Conservation (phyloP, 805 yeast genomes). For the Suhomyces canberraensis region DNA sequence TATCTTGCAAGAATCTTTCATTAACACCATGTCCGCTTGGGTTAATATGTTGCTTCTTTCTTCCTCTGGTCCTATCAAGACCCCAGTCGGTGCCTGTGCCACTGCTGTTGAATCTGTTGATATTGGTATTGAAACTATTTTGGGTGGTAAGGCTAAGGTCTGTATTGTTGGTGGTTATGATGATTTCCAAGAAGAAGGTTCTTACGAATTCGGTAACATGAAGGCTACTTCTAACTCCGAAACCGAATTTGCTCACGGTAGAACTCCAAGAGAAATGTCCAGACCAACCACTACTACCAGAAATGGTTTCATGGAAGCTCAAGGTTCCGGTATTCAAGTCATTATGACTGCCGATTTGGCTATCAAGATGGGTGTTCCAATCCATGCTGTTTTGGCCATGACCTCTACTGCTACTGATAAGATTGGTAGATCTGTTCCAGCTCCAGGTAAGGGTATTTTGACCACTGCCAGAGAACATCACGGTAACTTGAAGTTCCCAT, state of each 20-base stretch:
- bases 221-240: conserved; percentile 92
- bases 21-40: conserved; percentile 99
- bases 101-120: conserved; percentile 98
- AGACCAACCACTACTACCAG: conserved; percentile 97
- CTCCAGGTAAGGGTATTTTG: conserved; percentile 99
- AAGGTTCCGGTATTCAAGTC: conserved; percentile 98
- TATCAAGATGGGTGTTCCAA: conserved; percentile 97
- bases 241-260: conserved; percentile 89
- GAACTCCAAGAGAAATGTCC: conserved; percentile 98
- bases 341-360: conserved; percentile 95
- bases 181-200: conserved; percentile 99
- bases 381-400: conserved; percentile 90
- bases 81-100: conserved; percentile 99
- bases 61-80: conserved; percentile 97
- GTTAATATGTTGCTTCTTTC: conserved; percentile 96
- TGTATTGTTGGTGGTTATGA: conserved; percentile 99
- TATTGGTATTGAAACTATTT: conserved; percentile 89
- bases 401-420: conserved; percentile 97
- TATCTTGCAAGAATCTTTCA: conserved; percentile 95
- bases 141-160: conserved; percentile 91
- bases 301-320: conserved; percentile 99
- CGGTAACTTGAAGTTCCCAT: conserved; percentile 71
- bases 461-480: conserved; percentile 96
- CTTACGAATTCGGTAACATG: conserved; percentile 97
- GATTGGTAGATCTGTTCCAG: conserved; percentile 98